These are phyloP conservation scores for Ustilaginoidea virens DNA, from an alignment of 2,329 filamentous ascomycete species.

Conservation along the genomic window DNA sequence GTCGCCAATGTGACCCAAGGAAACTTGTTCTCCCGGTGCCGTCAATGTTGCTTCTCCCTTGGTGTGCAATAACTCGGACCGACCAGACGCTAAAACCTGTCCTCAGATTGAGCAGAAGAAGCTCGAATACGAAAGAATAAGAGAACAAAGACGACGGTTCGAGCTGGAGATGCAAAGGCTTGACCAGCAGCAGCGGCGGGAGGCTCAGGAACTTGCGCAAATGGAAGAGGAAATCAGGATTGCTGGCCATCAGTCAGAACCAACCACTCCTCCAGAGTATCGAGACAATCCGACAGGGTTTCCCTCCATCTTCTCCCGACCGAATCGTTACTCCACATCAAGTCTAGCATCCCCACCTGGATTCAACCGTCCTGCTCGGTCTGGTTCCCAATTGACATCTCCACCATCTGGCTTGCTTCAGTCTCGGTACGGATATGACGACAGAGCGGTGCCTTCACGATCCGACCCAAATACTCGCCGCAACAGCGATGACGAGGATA, in stretches of 20 bases:
- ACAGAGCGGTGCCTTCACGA: constrained; percentile 49
- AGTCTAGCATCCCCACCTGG: constrained; percentile 73
- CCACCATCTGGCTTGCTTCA: constrained; percentile 51
- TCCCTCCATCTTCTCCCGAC: constrained; percentile 64
- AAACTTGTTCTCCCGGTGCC: too few species aligned
- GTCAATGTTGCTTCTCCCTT: too few species aligned
- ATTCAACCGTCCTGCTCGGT: constrained; percentile 57
- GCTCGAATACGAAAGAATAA: constrained; percentile 77
- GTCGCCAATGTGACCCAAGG: too few species aligned
- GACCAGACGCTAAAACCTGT: not conserved
- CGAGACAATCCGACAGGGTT: constrained; percentile 57
- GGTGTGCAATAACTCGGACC: not conserved
- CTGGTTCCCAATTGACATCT: constrained; percentile 67
- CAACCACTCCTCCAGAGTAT: constrained; percentile 90
- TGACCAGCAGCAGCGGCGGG: constrained; percentile 68
- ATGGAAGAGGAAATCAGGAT: constrained; percentile 58
- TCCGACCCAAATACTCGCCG: constrained; percentile 77
- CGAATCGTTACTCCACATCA: constrained; percentile 78
- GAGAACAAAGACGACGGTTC: constrained; percentile 77
- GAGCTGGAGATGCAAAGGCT: constrained; percentile 86
- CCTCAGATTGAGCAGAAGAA: constrained; percentile 83
- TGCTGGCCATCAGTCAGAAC: constrained; percentile 75
- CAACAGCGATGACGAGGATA: constrained; percentile 84
- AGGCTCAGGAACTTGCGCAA: constrained; percentile 71
- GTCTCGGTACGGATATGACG: constrained; percentile 36